Evolutionary conservation across 2,329 filamentous ascomycete species (phyloP).

Genomic region (Colletotrichum sp.): DNA sequence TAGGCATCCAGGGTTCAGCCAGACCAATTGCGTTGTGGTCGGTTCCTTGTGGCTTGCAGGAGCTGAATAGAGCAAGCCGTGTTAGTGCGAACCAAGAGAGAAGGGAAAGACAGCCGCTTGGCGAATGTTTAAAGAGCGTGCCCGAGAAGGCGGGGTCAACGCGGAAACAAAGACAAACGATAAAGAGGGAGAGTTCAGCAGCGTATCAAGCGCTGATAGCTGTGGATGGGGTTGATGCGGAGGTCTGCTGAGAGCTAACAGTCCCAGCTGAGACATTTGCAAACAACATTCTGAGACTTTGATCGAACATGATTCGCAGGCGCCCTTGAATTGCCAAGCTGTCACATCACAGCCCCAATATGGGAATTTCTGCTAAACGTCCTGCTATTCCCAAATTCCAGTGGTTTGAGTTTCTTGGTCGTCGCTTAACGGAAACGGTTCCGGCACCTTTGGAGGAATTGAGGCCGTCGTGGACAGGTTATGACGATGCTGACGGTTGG

Average conservation of each 20-base stretch:
- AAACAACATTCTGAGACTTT: background rate
- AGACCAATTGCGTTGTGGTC: constrained; percentile 27
- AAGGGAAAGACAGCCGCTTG: background rate
- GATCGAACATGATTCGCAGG: too few species aligned
- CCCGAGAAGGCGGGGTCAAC: constrained; percentile 18
- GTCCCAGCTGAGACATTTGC: background rate
- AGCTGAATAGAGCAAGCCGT: constrained; percentile 34
- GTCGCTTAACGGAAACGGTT: background rate
- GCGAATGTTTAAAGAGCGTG: background rate
- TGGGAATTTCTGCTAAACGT: background rate
- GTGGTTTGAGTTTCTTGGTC: background rate
- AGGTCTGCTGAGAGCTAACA: background rate
- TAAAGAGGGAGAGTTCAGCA: background rate
- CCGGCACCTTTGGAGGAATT: background rate
- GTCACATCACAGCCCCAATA: background rate
- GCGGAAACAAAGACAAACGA: constrained; percentile 10
- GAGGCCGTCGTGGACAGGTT: background rate
- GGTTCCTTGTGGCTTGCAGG: constrained; percentile 34
- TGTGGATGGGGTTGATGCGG: background rate
- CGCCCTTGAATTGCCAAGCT: background rate
- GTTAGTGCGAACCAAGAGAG: background rate
- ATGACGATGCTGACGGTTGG: background rate
- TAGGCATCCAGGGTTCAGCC: constrained; percentile 5
- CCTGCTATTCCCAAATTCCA: background rate
- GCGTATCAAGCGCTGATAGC: background rate